Evolutionary conservation across 192 early-diverging fungal genomes (phyloP), one percentile per base, ranked within the genome.

Genomic region (Glomus cerebriforme): DNA sequence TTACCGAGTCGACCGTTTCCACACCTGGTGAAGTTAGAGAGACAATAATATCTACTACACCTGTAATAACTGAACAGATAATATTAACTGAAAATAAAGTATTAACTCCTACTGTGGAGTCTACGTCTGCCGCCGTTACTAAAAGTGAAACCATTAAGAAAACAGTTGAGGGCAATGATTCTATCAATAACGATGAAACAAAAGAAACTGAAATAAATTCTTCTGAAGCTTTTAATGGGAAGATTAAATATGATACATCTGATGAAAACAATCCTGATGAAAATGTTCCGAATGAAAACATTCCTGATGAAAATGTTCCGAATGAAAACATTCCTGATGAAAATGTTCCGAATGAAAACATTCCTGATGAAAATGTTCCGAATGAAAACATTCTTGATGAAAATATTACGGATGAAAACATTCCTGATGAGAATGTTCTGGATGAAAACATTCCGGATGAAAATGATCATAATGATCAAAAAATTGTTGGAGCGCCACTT

Each of bases 401-500:
- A n/a, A n/a, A n/a, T n/a, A n/a, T n/a, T n/a, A n/a, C n/a, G n/a
- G 49, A 12, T 15, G 74, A 58, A 45, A 39, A 45, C n/a, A 72
- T 64, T 27, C 73, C 72, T 19, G 58, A 58, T 39, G 69, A 9
- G 9, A 43, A 43, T 43, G 39, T 9, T n/a, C n/a, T n/a, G n/a
- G 49, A 12, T 15, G 74, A 58, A 45, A 39, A 45, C n/a, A 72
- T 64, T 27, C 73, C 72, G 7, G 58, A 58, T 39, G 69, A 9
- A 12, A 43, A 43, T 43, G 39, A 39, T n/a, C n/a, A 39, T 7
- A 39, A 26, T 13, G 19, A 63, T 7, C 12, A 22, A 9, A 60
- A 83, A 26, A 79, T 71, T 1, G 13, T 63, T 29, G 60, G 65
- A 5, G 35, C 80, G 13, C 80, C 49, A 29, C 32, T 83, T 39